phyloP scores from a whole-genome alignment of 2,329 filamentous ascomycete genomes.

The Plectosphaerella sp. region DNA sequence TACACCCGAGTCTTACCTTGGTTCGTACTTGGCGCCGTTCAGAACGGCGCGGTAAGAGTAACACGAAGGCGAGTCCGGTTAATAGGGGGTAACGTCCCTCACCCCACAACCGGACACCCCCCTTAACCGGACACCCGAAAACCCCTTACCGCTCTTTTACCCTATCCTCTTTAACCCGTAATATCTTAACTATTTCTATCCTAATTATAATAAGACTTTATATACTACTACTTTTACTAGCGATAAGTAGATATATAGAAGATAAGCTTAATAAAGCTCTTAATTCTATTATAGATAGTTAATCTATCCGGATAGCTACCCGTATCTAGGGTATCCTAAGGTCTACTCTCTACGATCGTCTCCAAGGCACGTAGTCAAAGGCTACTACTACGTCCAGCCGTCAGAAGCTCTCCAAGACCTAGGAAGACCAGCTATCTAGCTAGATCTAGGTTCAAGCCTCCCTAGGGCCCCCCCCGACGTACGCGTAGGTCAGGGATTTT shows the following conservation, averaged over 20 bases:
- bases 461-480: too few species aligned
- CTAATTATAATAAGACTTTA: not conserved
- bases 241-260: not conserved
- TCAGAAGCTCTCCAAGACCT: not conserved
- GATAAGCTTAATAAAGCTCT: not conserved
- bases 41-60: too few species aligned
- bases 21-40: too few species aligned
- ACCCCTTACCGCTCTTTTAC: slow-evolving; percentile 9
- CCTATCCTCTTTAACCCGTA: not conserved
- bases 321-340: not conserved
- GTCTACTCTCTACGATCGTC: not conserved
- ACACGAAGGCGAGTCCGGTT: too few species aligned
- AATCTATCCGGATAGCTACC: not conserved
- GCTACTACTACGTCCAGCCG: not conserved
- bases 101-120: not conserved
- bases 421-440: too few species aligned
- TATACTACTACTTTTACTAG: too few species aligned
- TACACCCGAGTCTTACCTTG: too few species aligned
- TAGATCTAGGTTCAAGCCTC: too few species aligned
- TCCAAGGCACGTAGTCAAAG: not conserved
- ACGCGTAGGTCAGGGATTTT: too few species aligned
- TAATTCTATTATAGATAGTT: not conserved
- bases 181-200: not conserved
- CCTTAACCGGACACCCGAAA: slow-evolving; percentile 12
- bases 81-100: not conserved